Evolutionary conservation across 75 land plant genomes (phyloP), one percentile per base, ranked within the genome.

Genomic region (Sequoiadendron giganteum): DNA sequence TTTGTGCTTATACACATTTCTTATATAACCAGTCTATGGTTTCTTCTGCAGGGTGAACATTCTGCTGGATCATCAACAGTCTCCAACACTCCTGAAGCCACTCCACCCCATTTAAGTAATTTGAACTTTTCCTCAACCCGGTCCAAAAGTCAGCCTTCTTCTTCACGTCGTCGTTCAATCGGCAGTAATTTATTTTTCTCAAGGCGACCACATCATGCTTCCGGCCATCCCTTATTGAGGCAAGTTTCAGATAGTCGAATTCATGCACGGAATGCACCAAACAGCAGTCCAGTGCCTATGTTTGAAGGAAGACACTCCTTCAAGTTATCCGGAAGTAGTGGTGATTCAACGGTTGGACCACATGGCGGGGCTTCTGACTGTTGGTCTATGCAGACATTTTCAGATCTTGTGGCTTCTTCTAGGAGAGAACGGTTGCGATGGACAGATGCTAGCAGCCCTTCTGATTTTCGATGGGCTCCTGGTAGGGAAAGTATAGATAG

Each of bases 201-300:
- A 58, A 91, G 90, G 76, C 91, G 90, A 76, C 42, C 89, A 10
- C 88, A 75, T 18, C 88, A 56, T 43, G 88, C 93, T 78, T 92
- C 96, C 2, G 88, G 91, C 34, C 87, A 90, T 47, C 91, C 84
- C 19, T 88, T 94, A 5, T 88, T 89, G 14, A 90, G 93, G 45
- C 95, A 93, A 82, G 87, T 85, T 75, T 95, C 95, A 47, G 97
- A 96, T 39, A 91, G 91, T 73, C 93, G 90, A 54, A 80, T 93
- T 45, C 89, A 89, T 56, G 89, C 89, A 65, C 86, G 89, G 14
- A 92, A 90, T 47, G 92, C 93, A 65, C 88, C 88, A 43, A 86
- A 80, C 86, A 90, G 90, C 58, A 87, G 86, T 86, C 87, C 90
- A 15, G 65, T 89, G 32, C 76, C 92, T 76, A 42, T 82, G 42